Base-by-base conservation (phyloP, 1,139 yeast species). In the Geotrichum carabidarum region DNA sequence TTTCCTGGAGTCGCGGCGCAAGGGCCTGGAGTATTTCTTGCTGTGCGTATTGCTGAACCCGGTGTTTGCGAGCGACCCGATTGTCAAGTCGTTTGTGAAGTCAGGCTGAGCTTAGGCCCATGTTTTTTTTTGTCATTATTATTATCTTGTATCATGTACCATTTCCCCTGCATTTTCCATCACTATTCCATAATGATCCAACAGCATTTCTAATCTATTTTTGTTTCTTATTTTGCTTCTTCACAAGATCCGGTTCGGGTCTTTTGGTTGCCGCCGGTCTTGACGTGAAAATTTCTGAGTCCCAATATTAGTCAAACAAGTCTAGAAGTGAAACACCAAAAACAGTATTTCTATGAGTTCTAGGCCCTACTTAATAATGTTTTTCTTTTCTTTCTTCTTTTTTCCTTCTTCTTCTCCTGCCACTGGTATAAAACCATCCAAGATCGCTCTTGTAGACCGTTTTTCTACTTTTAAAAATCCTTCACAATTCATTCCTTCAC, bases 21-120 rank as follows among this genome's bases (percentile, higher is more conserved):
- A 78, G 53, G 89, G 93, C 0, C 71, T 87, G 18, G 94, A 86
- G 64, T 87, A 83, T 78, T 87, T 88, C 68, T 65, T 85, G 63
- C 79, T 81, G 58, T 82, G 83, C 60, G 80, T 86, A 4, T 67
- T 87, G 40, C 71, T 88, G 62, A 84, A 86, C 62, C 93, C 94
- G 0, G 71, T 72, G 8, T 73, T 80, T 60, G 78, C 80, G 58
- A 72, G 74, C 52, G 70, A 78, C 30, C 66, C 65, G 0, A 72
- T 76, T 9, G 81, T 84, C 9, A 78, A 77, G 59, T 67, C 71
- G 42, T 85, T 84, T 68, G 78, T 84, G 1, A 48, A 55, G 41
- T 27, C 50, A 30, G 36, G 42, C 34, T 44, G 41, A 43, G 40
- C 8, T 17, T 11, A n/a, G n/a, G 17, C 12, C 15, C n/a, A n/a